Conservation (phyloP, 345 rosid species). For the Corymbia maculata region DNA sequence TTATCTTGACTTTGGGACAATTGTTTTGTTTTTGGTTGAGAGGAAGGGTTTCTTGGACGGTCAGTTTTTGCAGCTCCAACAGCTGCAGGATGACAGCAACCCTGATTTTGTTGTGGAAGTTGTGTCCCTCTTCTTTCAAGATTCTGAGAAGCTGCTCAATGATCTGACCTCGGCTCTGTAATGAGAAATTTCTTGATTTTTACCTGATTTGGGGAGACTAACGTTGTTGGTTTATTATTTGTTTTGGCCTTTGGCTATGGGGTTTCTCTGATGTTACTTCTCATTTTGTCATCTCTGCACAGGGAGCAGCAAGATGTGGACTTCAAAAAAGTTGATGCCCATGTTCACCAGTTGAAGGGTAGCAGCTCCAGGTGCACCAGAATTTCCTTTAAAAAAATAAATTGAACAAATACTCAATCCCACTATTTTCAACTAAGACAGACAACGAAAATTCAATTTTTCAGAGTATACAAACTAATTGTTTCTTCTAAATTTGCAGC, state of each 20-base stretch:
- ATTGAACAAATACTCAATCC: background rate
- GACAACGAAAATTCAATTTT: background rate
- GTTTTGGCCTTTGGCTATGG: background rate
- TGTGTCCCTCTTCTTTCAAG: conserved; percentile 80
- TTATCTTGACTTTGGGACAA: background rate
- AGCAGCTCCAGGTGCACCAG: conserved; percentile 75
- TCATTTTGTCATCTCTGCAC: background rate
- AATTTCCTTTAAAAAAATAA: background rate
- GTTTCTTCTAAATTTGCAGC: conserved; percentile 27
- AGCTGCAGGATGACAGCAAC: conserved; percentile 91
- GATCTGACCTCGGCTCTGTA: conserved; percentile 72
- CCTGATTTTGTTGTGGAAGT: conserved; percentile 91
- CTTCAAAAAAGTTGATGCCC: conserved; percentile 77
- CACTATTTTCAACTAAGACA: background rate
- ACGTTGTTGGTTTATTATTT: background rate
- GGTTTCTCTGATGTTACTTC: background rate
- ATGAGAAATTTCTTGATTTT: background rate
- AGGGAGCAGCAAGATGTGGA: conserved; percentile 74
- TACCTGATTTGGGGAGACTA: background rate
- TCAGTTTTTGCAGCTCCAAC: conserved; percentile 82
- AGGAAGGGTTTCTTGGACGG: conserved; percentile 74
- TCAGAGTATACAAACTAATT: background rate
- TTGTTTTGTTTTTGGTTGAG: background rate
- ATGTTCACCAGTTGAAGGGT: conserved; percentile 96
- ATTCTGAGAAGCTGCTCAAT: conserved; percentile 78